These are phyloP conservation scores for Chlorella sp. DNA, from an alignment of 139 green algal genomes.

Conservation along the genomic window DNA sequence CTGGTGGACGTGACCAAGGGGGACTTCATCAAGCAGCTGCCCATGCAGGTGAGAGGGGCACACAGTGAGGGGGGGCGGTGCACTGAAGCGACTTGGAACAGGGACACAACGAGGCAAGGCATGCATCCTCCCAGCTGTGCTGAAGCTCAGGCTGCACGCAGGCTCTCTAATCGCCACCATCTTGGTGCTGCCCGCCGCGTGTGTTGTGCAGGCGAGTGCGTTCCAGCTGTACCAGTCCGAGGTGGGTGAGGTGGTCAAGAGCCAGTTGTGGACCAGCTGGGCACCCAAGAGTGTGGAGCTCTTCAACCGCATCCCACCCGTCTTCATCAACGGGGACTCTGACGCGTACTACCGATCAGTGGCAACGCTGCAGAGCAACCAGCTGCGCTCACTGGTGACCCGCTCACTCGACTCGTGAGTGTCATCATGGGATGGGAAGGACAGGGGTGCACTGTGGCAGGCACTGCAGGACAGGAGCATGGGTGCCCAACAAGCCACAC, in stretches of 20 bases:
- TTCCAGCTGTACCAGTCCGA: slow-evolving; percentile 51
- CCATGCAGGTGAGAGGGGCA: slow-evolving; percentile 30
- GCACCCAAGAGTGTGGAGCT: slow-evolving; percentile 59
- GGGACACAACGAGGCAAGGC: too few species aligned
- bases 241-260: slow-evolving; percentile 46
- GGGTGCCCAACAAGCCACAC: too few species aligned
- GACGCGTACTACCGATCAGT: slow-evolving; percentile 40
- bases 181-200: neutral
- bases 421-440: too few species aligned
- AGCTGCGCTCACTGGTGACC: slow-evolving; percentile 56
- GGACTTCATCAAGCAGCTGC: slow-evolving; percentile 43
- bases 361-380: slow-evolving; percentile 61
- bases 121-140: too few species aligned
- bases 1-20: slow-evolving; percentile 44
- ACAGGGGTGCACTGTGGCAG: too few species aligned
- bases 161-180: too few species aligned
- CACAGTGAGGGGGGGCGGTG: too few species aligned
- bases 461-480: too few species aligned
- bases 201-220: slow-evolving; percentile 26
- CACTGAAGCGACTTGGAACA: too few species aligned
- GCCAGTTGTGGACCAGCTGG: slow-evolving; percentile 64
- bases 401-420: slow-evolving; percentile 35
- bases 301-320: slow-evolving; percentile 59
- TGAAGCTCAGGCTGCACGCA: too few species aligned
- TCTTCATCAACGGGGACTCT: slow-evolving; percentile 66